Conservation (phyloP, 495 filamentous ascomycete species). For the Aspergillus sclerotiicarbonarius region DNA sequence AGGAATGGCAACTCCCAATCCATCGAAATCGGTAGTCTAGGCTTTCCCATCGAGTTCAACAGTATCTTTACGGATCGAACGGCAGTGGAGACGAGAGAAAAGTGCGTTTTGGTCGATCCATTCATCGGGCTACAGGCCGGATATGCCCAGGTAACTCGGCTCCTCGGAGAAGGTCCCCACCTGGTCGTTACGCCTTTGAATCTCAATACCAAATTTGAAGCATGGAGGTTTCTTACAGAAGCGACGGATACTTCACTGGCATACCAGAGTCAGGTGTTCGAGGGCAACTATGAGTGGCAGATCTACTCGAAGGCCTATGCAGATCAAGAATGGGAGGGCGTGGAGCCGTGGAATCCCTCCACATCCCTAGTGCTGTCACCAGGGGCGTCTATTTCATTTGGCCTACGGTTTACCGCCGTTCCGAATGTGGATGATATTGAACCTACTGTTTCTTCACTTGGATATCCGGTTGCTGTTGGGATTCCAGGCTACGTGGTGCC, state of each 20-base stretch:
- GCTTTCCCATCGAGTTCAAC: conserved; percentile 54
- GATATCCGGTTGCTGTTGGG: conserved; percentile 42
- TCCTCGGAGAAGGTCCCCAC: conserved; percentile 42
- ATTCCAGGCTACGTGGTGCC: conserved; percentile 51
- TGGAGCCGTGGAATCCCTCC: conserved; percentile 47
- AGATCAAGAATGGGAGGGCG: conserved; percentile 45
- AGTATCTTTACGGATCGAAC: conserved; percentile 53
- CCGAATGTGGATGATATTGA: conserved; percentile 40
- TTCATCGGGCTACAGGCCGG: conserved; percentile 53
- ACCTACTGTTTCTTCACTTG: conserved; percentile 31
- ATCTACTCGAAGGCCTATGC: conserved; percentile 46
- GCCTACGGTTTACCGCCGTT: conserved; percentile 45
- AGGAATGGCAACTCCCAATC: conserved; percentile 33
- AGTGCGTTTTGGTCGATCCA: conserved; percentile 48
- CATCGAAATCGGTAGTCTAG: conserved; percentile 51
- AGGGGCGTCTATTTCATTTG: conserved; percentile 40
- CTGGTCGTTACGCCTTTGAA: conserved; percentile 48
- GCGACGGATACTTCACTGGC: conserved; percentile 21
- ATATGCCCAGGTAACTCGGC: conserved; percentile 44
- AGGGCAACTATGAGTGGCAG: conserved; percentile 55
- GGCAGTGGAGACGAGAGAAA: conserved; percentile 35
- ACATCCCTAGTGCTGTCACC: conserved; percentile 38
- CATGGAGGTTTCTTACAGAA: conserved; percentile 45
- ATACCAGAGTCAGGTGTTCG: conserved; percentile 50
- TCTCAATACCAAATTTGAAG: conserved; percentile 39